Evolutionary conservation across 495 filamentous ascomycete species (phyloP), one percentile per base, ranked within the genome.

Genomic region (Penicillium lagena): DNA sequence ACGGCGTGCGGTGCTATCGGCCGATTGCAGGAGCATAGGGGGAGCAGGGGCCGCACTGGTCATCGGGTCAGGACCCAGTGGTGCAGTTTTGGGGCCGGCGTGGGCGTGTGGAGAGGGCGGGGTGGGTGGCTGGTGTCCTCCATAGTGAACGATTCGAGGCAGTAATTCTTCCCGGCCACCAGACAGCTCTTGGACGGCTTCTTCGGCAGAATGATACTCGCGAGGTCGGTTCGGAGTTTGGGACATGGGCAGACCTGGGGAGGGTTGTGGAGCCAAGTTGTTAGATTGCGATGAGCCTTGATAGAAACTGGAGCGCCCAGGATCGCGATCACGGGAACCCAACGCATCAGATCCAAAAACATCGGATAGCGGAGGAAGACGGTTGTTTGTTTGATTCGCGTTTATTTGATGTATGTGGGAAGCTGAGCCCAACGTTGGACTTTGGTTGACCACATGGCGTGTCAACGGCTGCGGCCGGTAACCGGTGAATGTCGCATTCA

Each of bases 401-500:
- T 88, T 89, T 10, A 94, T 75, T 55, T 95, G 90, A 58, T 96
- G 89, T 61, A 95, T 93, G 54, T 95, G 90, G 29, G 88, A 93
- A 0, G 86, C 89, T 47, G 83, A 86, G 17, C 86, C 86, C 38
- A 96, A 75, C 45, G 87, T 90, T 7, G 89, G 89, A 15, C 89
- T 84, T 47, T 91, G 85, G 62, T 91, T 89, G 53, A 82, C 80
- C 40, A 89, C 72, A 62, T 95, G 89, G 41, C 90, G 83, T 30
- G 86, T 89, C 54, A 87, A 69, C 1, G 86, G 87, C 52, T 88
- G 86, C 11, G 87, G 80, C 53, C 89, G 82, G 52, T 91, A 85
- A 36, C 93, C 91, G 11, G 93, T 96, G 63, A 98, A 98, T 11
- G 87, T 90, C 62, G 95, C 90, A 56, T 95, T 79, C n/a, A 98